Evolutionary conservation across 306 rosid genomes (phyloP), one percentile per base, ranked within the genome.

Genomic region (Herpetospermum pedunculosum): DNA sequence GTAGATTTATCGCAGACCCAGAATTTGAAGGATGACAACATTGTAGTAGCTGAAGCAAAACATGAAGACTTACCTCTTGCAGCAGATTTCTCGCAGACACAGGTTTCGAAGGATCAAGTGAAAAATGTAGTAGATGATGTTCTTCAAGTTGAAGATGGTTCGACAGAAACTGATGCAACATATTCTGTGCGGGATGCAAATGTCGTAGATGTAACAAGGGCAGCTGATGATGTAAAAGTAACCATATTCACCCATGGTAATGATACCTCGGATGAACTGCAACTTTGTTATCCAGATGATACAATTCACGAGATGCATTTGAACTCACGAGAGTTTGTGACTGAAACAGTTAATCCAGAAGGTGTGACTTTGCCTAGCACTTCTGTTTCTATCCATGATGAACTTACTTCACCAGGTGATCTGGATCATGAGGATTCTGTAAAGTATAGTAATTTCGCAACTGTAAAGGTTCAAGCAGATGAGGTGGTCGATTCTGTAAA

Each of bases 141-240:
- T 71, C 79, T 81, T 59, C 88, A 67, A 63, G 73, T 75, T 49
- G 86, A 76, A 79, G 85, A 74, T 23, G 81, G 67, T 79, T 80
- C 67, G 15, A 67, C 77, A 60, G 90, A 73, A 64, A 65, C 35
- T 53, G 84, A 46, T 72, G 38, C 60, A 82, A 23, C 73, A 57
- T 68, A 38, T 79, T 70, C 62, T 70, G 73, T 75, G 16, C 79
- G 62, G 68, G 81, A 73, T 35, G 72, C 69, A 55, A 55, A 72
- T 75, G 30, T 68, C 8, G 81, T 83, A 75, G 91, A 78, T 82
- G 74, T 40, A 29, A 77, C 72, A 23, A 77, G 76, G 68, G 75
- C 80, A 73, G 37, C 43, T 67, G 75, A 80, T 70, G 59, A 60
- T 60, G 77, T 78, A 70, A 88, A 83, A 84, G 75, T 70, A 43